Evolutionary conservation across 1,284 basidiomycete genomes (phyloP).

Genomic region (Cystobasidium slooffiae): DNA sequence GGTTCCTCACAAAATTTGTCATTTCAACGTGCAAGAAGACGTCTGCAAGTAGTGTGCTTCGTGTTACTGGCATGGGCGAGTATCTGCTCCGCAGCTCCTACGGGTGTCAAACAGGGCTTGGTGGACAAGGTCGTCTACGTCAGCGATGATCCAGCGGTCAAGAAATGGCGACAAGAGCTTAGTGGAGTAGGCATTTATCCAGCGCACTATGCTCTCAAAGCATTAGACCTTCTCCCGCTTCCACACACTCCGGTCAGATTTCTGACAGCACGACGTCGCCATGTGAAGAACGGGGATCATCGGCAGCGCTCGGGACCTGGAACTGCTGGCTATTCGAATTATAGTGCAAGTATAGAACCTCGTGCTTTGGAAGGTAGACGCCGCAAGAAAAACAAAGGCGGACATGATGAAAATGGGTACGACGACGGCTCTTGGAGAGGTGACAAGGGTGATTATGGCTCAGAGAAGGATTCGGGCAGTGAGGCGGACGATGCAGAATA

Average conservation of each 20-base stretch:
- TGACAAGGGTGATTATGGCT: slow-evolving; percentile 17
- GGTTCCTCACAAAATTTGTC: neutral
- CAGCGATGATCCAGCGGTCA: neutral
- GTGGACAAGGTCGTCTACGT: slow-evolving; percentile 6
- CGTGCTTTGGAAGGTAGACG: neutral
- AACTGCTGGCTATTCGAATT: too few species aligned
- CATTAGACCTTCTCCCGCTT: neutral
- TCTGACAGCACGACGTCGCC: too few species aligned
- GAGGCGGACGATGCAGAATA: neutral
- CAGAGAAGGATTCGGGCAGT: neutral
- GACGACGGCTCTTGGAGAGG: slow-evolving; percentile 38
- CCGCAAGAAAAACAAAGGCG: slow-evolving; percentile 11
- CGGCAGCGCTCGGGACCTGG: too few species aligned
- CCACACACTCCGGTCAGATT: neutral
- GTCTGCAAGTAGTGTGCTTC: neutral
- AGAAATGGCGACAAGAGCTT: neutral
- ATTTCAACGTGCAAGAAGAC: neutral
- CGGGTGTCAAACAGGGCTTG: neutral
- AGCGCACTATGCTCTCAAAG: neutral
- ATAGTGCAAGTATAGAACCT: too few species aligned
- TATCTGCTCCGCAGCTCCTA: neutral
- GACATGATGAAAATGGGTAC: slow-evolving; percentile 15
- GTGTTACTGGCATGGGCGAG: neutral
- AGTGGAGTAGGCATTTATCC: neutral
- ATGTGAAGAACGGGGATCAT: too few species aligned